A percentile compares a stretch with the other conserved stretches of the same genome.
Conservation (phyloP, 2,329 filamentous ascomycete genomes). For the Clathrospora elynae region DNA sequence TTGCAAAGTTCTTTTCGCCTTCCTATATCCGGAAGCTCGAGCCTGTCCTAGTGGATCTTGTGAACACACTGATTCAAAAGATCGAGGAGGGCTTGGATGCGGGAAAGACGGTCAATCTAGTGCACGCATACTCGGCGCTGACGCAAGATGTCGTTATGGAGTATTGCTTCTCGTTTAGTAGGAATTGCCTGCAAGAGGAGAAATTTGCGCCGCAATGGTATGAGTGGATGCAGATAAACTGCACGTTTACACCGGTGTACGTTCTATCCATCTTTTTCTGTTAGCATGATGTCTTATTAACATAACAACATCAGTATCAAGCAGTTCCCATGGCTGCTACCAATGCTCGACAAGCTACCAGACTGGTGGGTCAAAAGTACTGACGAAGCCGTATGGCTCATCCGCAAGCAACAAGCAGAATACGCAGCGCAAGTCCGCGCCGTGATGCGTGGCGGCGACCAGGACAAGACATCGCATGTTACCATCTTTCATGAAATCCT, state of each 20-base stretch:
- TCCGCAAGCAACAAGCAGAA: too few relatives aligned
- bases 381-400: too few relatives aligned
- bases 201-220: neutral
- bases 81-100: slow-evolving; percentile 2
- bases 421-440: neutral
- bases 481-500: neutral
- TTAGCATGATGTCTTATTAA: too few relatives aligned
- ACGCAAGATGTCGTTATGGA: slow-evolving; percentile 4
- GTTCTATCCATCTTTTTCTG: too few relatives aligned
- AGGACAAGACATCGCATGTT: too few relatives aligned
- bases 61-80: slow-evolving; percentile 6
- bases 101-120: slow-evolving; percentile 9
- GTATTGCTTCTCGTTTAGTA: slow-evolving; percentile 1
- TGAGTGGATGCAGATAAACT: neutral
- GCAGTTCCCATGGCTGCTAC: too few relatives aligned
- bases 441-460: too few relatives aligned
- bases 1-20: neutral
- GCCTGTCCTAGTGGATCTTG: slow-evolving; percentile 15
- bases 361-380: too few relatives aligned
- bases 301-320: too few relatives aligned
- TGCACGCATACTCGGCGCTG: slow-evolving; percentile 14
- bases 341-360: too few relatives aligned
- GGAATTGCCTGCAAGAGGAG: slow-evolving; percentile 1
- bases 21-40: slow-evolving; percentile 16
- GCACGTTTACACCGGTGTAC: too few relatives aligned